Percentiles rank a stretch among this genome's conserved stretches.
Conservation (phyloP, 108 stramenopile genomes). For the Fragilaria crotonensis region DNA sequence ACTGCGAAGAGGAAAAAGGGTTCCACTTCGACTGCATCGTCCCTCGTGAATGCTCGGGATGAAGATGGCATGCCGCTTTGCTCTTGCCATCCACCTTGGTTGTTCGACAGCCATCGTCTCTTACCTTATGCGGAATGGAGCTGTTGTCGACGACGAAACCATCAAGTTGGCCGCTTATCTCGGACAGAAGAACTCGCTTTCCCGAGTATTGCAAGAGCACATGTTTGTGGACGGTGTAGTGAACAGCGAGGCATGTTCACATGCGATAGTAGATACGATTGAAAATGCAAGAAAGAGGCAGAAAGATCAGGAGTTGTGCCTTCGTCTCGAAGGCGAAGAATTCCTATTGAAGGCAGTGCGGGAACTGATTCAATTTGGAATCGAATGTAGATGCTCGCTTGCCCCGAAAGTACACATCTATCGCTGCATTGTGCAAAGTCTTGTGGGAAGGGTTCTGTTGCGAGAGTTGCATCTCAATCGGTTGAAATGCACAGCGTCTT, state of each 20-base stretch:
- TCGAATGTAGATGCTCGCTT: constrained; percentile 3
- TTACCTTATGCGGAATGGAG: constrained; percentile 22
- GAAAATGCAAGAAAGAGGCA: constrained; percentile 20
- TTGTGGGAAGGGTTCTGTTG: constrained; percentile 11
- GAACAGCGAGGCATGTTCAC: constrained; percentile 20
- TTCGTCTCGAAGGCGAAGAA: constrained; percentile 17
- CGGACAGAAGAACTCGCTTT: constrained; percentile 19
- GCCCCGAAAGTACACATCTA: background rate
- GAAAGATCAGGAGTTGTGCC: constrained; percentile 8
- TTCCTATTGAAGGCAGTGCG: constrained; percentile 13
- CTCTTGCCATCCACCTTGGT: constrained; percentile 33
- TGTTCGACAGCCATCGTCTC: constrained; percentile 18
- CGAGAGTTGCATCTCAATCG: constrained; percentile 1
- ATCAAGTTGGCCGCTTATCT: constrained; percentile 17
- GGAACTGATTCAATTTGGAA: constrained; percentile 13
- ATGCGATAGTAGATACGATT: constrained; percentile 15
- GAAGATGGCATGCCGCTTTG: constrained; percentile 34
- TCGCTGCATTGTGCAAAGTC: constrained; percentile 12
- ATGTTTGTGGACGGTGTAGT: constrained; percentile 23
- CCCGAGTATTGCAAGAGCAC: constrained; percentile 20
- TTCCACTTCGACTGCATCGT: background rate
- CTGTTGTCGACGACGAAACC: constrained; percentile 18
- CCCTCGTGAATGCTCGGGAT: constrained; percentile 13
- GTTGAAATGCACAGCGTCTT: background rate
- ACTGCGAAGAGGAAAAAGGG: constrained; percentile 4